phyloP scores from a whole-genome alignment of 345 rosid species.

The Bretschneidera sinensis region DNA sequence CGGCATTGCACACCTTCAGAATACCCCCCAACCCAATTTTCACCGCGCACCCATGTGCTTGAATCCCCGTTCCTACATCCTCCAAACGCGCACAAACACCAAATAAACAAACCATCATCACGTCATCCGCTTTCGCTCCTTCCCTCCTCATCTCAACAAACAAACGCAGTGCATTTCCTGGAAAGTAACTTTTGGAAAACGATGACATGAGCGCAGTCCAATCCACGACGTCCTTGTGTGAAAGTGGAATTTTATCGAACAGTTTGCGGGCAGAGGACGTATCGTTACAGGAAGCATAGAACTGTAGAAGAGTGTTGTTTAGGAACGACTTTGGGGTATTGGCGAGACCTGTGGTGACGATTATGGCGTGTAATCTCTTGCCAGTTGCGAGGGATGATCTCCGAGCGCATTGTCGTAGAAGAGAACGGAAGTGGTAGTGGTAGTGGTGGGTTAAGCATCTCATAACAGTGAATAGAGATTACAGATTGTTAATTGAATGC shows the following conservation, averaged over 20 bases:
- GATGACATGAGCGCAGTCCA: constrained; percentile 67
- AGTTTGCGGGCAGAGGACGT: constrained; percentile 38
- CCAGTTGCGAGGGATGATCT: constrained; percentile 41
- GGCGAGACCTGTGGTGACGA: constrained; percentile 43
- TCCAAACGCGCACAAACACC: constrained; percentile 46
- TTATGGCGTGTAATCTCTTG: constrained; percentile 52
- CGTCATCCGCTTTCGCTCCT: constrained; percentile 45
- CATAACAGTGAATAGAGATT: constrained; percentile 22
- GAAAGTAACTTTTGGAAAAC: constrained; percentile 26
- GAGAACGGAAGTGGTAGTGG: constrained; percentile 36
- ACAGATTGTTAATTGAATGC: too few relatives aligned
- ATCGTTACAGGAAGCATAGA: constrained; percentile 45
- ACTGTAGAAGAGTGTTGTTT: constrained; percentile 50
- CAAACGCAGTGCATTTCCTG: constrained; percentile 30
- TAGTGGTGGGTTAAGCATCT: constrained; percentile 27
- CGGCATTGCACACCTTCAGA: constrained; percentile 48
- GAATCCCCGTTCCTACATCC: constrained; percentile 45
- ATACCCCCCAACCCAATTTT: constrained; percentile 43
- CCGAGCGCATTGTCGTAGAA: constrained; percentile 51
- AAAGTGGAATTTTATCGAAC: constrained; percentile 66
- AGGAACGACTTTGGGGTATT: constrained; percentile 39
- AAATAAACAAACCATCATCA: constrained; percentile 49
- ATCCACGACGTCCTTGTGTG: constrained; percentile 55
- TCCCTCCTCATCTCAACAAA: constrained; percentile 44
- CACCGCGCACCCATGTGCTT: constrained; percentile 53